Percentiles rank a stretch among this genome's conserved stretches.
phyloP scores from a whole-genome alignment of 306 rosid species.

The Dryas drummondii region DNA sequence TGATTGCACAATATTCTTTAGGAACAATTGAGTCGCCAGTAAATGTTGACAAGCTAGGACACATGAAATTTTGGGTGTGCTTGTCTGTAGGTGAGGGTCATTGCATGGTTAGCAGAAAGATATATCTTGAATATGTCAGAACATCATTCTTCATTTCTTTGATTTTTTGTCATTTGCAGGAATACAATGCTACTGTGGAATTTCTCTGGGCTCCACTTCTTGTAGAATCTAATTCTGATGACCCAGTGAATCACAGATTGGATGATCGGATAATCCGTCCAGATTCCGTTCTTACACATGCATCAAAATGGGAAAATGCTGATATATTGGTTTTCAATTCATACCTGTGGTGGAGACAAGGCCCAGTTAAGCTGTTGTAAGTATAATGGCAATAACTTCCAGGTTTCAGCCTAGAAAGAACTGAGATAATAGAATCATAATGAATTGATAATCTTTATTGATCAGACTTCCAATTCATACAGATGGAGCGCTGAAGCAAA shows the following conservation, averaged over 20 bases:
- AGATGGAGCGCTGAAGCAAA: slow-evolving; percentile 79
- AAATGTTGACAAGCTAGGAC: background rate
- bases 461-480: slow-evolving; percentile 27
- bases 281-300: slow-evolving; percentile 81
- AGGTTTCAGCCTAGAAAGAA: background rate
- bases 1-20: background rate
- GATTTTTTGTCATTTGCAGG: slow-evolving; percentile 49
- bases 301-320: slow-evolving; percentile 81
- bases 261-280: slow-evolving; percentile 89
- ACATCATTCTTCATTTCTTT: slow-evolving; percentile 9
- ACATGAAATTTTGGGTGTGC: background rate
- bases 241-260: slow-evolving; percentile 88
- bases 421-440: slow-evolving; percentile 9
- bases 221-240: slow-evolving; percentile 94
- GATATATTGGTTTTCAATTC: slow-evolving; percentile 90
- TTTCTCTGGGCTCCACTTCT: slow-evolving; percentile 99
- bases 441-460: slow-evolving; percentile 14
- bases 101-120: background rate
- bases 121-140: slow-evolving; percentile 2
- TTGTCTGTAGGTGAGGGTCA: background rate
- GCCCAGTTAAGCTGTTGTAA: slow-evolving; percentile 91
- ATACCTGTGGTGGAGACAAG: slow-evolving; percentile 99
- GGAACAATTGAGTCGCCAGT: background rate
- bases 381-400: slow-evolving; percentile 33
- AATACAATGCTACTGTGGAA: slow-evolving; percentile 92